Evolutionary conservation across 495 filamentous ascomycete species (phyloP).

Genomic region (Xylaria curta): DNA sequence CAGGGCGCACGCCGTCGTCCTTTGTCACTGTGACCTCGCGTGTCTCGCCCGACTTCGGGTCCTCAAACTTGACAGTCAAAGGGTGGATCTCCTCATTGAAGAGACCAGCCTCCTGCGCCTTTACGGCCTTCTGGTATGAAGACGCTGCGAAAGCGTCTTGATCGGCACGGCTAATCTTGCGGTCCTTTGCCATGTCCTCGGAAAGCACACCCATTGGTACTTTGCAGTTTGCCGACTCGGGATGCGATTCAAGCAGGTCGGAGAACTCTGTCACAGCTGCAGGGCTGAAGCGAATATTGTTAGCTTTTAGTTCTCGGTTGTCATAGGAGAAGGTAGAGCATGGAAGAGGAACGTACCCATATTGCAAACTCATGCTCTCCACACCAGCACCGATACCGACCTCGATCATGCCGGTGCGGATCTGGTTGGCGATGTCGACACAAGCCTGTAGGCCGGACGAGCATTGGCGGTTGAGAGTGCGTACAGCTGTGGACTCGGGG

Average conservation of each 20-base stretch:
- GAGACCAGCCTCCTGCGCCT: slow-evolving; percentile 84
- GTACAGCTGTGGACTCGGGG: slow-evolving; percentile 81
- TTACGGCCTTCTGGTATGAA: slow-evolving; percentile 87
- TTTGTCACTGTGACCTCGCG: slow-evolving; percentile 81
- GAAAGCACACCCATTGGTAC: slow-evolving; percentile 96
- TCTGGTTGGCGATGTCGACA: slow-evolving; percentile 91
- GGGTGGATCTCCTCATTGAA: slow-evolving; percentile 95
- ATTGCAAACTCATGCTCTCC: slow-evolving; percentile 95
- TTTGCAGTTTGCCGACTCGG: slow-evolving; percentile 92
- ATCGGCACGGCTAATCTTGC: slow-evolving; percentile 67
- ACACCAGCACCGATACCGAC: slow-evolving; percentile 93
- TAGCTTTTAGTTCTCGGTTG: slow-evolving; percentile 24
- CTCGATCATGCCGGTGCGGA: slow-evolving; percentile 90
- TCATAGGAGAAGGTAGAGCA: not conserved
- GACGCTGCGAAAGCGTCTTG: slow-evolving; percentile 91
- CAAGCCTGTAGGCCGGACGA: slow-evolving; percentile 87
- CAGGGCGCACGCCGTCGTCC: slow-evolving; percentile 86
- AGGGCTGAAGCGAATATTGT: slow-evolving; percentile 59
- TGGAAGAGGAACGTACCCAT: slow-evolving; percentile 62
- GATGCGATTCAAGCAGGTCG: slow-evolving; percentile 83
- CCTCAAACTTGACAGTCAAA: slow-evolving; percentile 78
- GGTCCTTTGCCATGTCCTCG: slow-evolving; percentile 92
- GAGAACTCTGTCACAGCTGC: slow-evolving; percentile 93
- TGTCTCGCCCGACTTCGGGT: slow-evolving; percentile 89
- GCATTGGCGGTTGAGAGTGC: slow-evolving; percentile 90